Conservation (phyloP, 345 rosid species). For the Hevea brasiliensis region DNA sequence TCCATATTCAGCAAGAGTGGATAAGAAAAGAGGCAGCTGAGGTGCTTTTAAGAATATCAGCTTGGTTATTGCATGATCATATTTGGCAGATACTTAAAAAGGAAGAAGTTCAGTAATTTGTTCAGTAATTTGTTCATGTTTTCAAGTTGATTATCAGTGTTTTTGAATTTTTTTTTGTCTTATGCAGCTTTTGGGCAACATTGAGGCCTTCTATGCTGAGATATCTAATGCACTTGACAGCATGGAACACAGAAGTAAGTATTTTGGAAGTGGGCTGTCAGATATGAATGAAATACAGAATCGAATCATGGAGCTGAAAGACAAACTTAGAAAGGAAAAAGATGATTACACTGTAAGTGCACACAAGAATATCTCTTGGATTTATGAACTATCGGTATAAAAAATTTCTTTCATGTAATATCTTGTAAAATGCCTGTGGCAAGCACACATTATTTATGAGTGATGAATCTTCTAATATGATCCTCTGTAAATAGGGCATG, state of each 20-base stretch:
- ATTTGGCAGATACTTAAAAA: neutral
- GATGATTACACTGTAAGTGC: constrained; percentile 62
- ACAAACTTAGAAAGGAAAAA: constrained; percentile 64
- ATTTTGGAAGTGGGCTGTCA: constrained; percentile 43
- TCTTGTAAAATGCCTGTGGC: neutral
- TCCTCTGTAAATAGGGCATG: constrained; percentile 46
- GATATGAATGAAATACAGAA: constrained; percentile 46
- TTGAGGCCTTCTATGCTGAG: constrained; percentile 61
- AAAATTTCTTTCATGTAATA: neutral
- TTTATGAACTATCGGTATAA: neutral
- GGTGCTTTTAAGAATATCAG: constrained; percentile 38
- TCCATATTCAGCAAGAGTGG: constrained; percentile 67
- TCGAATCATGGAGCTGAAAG: constrained; percentile 58
- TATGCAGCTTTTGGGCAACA: constrained; percentile 61
- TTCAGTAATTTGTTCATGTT: neutral
- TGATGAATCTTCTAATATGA: constrained; percentile 6
- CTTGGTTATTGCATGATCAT: constrained; percentile 1
- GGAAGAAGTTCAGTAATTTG: constrained; percentile 11
- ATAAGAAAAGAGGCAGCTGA: constrained; percentile 72
- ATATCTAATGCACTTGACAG: constrained; percentile 56
- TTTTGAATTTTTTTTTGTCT: neutral
- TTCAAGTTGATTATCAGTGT: neutral
- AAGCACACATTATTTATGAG: constrained; percentile 8
- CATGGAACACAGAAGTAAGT: constrained; percentile 57
- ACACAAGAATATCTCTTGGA: neutral